Evolutionary conservation across 768 basidiomycete genomes (phyloP).

Genomic region (Serpula lacrymans): DNA sequence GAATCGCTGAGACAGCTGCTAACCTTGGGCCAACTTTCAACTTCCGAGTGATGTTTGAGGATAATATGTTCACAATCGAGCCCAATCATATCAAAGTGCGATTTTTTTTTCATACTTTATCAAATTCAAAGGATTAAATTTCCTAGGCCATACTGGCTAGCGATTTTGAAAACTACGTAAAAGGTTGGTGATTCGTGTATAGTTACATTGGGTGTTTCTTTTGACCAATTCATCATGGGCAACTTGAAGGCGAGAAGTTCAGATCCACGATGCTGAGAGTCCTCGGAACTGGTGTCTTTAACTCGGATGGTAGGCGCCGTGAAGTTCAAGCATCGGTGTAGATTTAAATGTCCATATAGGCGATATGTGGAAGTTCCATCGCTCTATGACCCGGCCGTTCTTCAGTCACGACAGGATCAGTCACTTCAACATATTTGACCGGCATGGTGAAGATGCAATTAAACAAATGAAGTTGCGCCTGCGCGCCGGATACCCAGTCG

Average conservation of each 20-base stretch:
- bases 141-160: slow-evolving; percentile 44
- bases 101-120: background rate
- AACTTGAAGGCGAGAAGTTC: slow-evolving; percentile 38
- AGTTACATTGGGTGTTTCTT: slow-evolving; percentile 8
- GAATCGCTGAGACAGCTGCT: slow-evolving; percentile 31
- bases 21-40: slow-evolving; percentile 42
- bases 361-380: slow-evolving; percentile 60
- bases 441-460: slow-evolving; percentile 45
- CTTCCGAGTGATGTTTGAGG: slow-evolving; percentile 42
- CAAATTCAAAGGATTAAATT: too few relatives aligned
- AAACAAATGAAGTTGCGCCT: slow-evolving; percentile 45
- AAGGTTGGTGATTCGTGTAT: slow-evolving; percentile 39
- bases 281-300: slow-evolving; percentile 66
- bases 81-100: slow-evolving; percentile 52
- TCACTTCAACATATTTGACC: slow-evolving; percentile 60
- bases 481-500: slow-evolving; percentile 47
- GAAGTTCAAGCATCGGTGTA: background rate
- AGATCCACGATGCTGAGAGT: slow-evolving; percentile 42
- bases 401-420: slow-evolving; percentile 58
- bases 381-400: slow-evolving; percentile 63
- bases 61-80: slow-evolving; percentile 43
- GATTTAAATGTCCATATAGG: slow-evolving; percentile 15
- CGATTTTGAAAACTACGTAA: slow-evolving; percentile 57
- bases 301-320: slow-evolving; percentile 52
- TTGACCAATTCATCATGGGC: slow-evolving; percentile 5